phyloP scores from a whole-genome alignment of 805 yeast genomes.

The Ogataea polymorpha region DNA sequence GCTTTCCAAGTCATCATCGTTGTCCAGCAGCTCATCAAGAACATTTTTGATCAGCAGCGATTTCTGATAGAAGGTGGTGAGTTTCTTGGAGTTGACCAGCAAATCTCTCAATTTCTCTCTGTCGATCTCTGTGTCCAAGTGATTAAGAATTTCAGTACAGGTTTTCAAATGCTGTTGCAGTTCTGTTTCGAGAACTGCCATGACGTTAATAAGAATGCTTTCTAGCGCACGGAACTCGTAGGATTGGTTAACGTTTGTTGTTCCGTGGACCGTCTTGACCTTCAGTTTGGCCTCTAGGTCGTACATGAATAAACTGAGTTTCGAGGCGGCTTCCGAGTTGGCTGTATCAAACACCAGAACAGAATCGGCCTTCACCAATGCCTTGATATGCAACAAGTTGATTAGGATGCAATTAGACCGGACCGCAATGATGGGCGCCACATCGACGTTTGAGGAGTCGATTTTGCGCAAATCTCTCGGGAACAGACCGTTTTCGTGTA shows the following conservation, averaged over 20 bases:
- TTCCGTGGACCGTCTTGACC: constrained; percentile 29
- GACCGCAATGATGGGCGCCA: constrained; percentile 85
- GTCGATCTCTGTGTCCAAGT: constrained; percentile 76
- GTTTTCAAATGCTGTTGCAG: constrained; percentile 52
- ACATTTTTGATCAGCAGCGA: constrained; percentile 74
- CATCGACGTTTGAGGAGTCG: constrained; percentile 69
- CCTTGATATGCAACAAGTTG: constrained; percentile 83
- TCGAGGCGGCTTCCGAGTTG: constrained; percentile 57
- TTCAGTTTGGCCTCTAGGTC: constrained; percentile 76
- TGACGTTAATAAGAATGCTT: constrained; percentile 74
- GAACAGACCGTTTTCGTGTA: constrained; percentile 66
- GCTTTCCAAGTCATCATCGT: constrained; percentile 77
- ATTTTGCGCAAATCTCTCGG: constrained; percentile 87
- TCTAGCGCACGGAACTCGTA: constrained; percentile 86
- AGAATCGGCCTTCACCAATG: constrained; percentile 74
- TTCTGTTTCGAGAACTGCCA: constrained; percentile 76
- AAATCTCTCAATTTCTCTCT: constrained; percentile 71
- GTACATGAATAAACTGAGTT: constrained; percentile 74
- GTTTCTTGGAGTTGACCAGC: constrained; percentile 65
- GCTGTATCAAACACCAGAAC: constrained; percentile 84
- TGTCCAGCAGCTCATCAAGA: constrained; percentile 78
- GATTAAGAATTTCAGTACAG: constrained; percentile 63
- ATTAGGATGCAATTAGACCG: constrained; percentile 74
- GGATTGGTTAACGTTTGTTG: constrained; percentile 39
- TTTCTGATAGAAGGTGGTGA: constrained; percentile 73